These are phyloP conservation scores for Daedalea quercina DNA, from an alignment of 768 basidiomycete genomes.

Conservation along the genomic window DNA sequence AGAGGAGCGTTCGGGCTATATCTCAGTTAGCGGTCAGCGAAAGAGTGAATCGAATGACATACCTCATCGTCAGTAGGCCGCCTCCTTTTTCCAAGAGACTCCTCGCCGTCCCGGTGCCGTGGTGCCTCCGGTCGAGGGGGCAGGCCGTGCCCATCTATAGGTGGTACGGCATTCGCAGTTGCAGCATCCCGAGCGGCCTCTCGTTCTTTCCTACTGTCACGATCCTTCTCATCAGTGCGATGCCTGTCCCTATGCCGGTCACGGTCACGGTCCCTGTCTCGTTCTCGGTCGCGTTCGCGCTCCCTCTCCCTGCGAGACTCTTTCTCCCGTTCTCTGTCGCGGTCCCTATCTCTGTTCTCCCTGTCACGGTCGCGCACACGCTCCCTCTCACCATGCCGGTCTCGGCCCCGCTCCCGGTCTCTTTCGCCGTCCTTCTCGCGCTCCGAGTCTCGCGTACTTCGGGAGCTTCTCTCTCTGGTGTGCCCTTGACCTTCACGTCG, in stretches of 20 bases:
- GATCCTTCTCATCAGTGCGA: slow-evolving; percentile 16
- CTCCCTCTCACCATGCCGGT: slow-evolving; percentile 18
- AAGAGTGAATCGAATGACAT: slow-evolving; percentile 21
- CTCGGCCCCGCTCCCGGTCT: slow-evolving; percentile 23
- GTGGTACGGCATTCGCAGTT: slow-evolving; percentile 21
- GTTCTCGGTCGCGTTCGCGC: slow-evolving; percentile 13
- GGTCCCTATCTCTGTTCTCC: slow-evolving; percentile 16
- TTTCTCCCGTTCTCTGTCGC: slow-evolving; percentile 22
- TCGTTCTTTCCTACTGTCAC: slow-evolving; percentile 48
- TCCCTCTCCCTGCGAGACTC: slow-evolving; percentile 19
- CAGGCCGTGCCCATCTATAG: slow-evolving; percentile 47
- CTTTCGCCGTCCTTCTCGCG: slow-evolving; percentile 20
- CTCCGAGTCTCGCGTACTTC: slow-evolving; percentile 15
- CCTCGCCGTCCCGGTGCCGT: slow-evolving; percentile 55
- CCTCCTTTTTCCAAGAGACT: slow-evolving; percentile 67
- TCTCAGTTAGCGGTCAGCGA: slow-evolving; percentile 4
- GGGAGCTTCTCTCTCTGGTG: slow-evolving; percentile 8
- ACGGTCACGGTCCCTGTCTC: slow-evolving; percentile 22
- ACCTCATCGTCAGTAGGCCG: slow-evolving; percentile 71
- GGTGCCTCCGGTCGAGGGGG: slow-evolving; percentile 54
- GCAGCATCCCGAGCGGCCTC: slow-evolving; percentile 34
- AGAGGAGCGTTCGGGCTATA: slow-evolving; percentile 63
- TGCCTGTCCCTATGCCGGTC: slow-evolving; percentile 23
- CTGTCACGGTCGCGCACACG: slow-evolving; percentile 18
- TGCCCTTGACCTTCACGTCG: slow-evolving; percentile 20